Evolutionary conservation across 2,329 filamentous ascomycete species (phyloP).

Genomic region (Talaromyces pinophilus): DNA sequence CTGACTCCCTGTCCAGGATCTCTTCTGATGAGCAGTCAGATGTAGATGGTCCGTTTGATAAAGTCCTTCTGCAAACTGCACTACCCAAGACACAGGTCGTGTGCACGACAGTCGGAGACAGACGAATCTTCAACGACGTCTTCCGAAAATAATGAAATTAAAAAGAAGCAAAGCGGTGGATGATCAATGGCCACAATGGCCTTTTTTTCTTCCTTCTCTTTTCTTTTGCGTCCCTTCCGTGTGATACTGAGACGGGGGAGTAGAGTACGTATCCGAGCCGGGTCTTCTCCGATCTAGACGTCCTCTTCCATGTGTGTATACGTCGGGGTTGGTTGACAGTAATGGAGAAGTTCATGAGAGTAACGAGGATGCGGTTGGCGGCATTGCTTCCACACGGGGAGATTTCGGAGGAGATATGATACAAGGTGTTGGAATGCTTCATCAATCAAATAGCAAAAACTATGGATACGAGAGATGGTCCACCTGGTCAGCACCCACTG

Average conservation of each 20-base stretch:
- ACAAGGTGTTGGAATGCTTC: slow-evolving; percentile 10
- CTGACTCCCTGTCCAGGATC: background rate
- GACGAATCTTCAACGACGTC: background rate
- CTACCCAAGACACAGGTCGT: background rate
- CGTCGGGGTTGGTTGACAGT: background rate
- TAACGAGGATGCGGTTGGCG: slow-evolving; percentile 5
- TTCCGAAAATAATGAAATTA: background rate
- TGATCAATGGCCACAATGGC: slow-evolving; percentile 8
- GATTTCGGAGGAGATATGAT: slow-evolving; percentile 3
- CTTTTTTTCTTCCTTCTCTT: slow-evolving; percentile 6
- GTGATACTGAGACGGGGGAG: background rate
- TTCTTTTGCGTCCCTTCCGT: background rate
- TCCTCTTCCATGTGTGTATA: background rate
- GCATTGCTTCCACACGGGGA: slow-evolving; percentile 17
- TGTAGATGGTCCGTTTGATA: background rate
- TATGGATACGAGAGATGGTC: slow-evolving; percentile 9
- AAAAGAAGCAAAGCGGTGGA: background rate
- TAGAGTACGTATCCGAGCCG: slow-evolving; percentile 16
- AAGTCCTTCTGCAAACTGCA: background rate
- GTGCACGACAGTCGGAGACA: slow-evolving; percentile 2
- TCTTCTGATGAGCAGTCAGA: slow-evolving; percentile 5
- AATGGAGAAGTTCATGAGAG: background rate
- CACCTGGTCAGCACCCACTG: slow-evolving; percentile 1
- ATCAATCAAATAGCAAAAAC: slow-evolving; percentile 2
- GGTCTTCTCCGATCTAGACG: slow-evolving; percentile 6